Conservation (phyloP, 2,329 filamentous ascomycete genomes). For the Cadophora luteo-olivacea region DNA sequence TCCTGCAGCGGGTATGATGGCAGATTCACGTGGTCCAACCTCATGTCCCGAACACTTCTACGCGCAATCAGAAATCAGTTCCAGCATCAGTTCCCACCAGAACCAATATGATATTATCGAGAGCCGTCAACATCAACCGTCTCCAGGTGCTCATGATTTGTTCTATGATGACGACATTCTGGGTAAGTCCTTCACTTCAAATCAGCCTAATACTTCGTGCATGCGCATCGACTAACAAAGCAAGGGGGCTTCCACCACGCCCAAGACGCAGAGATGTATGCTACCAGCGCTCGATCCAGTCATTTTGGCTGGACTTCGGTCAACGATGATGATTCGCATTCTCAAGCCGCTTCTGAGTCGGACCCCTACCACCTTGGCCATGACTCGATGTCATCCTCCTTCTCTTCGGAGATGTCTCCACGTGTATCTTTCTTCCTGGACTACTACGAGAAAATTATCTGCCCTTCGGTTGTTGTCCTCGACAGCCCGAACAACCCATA, state of each 20-base stretch:
- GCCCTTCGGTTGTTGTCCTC: slow-evolving; percentile 88
- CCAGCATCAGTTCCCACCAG: slow-evolving; percentile 65
- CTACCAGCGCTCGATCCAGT: slow-evolving; percentile 42
- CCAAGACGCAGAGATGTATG: slow-evolving; percentile 42
- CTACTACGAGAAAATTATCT: slow-evolving; percentile 93
- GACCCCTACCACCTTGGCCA: slow-evolving; percentile 41
- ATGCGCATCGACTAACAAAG: slow-evolving; percentile 31
- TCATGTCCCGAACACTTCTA: slow-evolving; percentile 68
- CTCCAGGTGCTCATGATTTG: slow-evolving; percentile 39
- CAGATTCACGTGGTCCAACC: slow-evolving; percentile 60
- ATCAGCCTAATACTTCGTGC: slow-evolving; percentile 30
- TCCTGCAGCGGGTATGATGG: slow-evolving; percentile 58
- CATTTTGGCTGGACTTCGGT: slow-evolving; percentile 44
- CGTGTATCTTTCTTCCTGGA: slow-evolving; percentile 90
- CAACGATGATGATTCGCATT: slow-evolving; percentile 44
- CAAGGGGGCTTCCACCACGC: slow-evolving; percentile 31
- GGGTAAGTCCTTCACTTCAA: slow-evolving; percentile 44
- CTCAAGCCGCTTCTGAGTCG: slow-evolving; percentile 39
- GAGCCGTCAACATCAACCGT: slow-evolving; percentile 39
- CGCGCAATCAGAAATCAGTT: slow-evolving; percentile 64
- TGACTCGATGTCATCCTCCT: slow-evolving; percentile 59
- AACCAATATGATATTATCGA: slow-evolving; percentile 58
- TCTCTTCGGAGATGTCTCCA: slow-evolving; percentile 67
- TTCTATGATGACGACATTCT: slow-evolving; percentile 49
- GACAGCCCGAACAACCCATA: slow-evolving; percentile 88